These are phyloP conservation scores for Hypoxylon sp. DNA, from an alignment of 2,329 filamentous ascomycete genomes.

Conservation along the genomic window DNA sequence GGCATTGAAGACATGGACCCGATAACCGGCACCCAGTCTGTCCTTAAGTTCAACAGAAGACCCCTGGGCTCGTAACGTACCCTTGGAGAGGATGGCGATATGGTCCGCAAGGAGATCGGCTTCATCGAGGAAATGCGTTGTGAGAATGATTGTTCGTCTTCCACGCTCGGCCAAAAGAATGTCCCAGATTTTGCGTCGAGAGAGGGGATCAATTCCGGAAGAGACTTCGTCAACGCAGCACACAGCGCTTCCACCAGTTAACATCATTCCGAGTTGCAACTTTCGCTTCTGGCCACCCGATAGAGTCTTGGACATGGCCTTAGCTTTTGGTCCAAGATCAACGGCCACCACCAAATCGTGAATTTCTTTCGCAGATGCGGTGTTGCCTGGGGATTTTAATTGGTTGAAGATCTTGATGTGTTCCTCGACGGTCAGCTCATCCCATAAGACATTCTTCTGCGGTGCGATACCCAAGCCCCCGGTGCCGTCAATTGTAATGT, in stretches of 20 bases:
- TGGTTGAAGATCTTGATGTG: slow-evolving; percentile 88
- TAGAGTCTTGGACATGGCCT: slow-evolving; percentile 80
- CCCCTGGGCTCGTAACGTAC: slow-evolving; percentile 83
- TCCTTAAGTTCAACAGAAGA: slow-evolving; percentile 91
- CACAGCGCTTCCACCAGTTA: slow-evolving; percentile 88
- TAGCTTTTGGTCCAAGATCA: slow-evolving; percentile 81
- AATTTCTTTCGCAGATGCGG: slow-evolving; percentile 72
- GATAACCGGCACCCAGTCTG: slow-evolving; percentile 84
- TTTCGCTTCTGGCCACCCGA: slow-evolving; percentile 95
- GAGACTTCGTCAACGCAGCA: slow-evolving; percentile 95
- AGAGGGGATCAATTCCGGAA: slow-evolving; percentile 88
- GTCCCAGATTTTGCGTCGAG: slow-evolving; percentile 92
- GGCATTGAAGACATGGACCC: slow-evolving; percentile 79
- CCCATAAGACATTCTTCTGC: slow-evolving; percentile 95
- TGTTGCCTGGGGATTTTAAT: slow-evolving; percentile 76
- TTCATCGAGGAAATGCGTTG: slow-evolving; percentile 94
- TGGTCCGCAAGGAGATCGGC: slow-evolving; percentile 91
- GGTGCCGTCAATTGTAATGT: slow-evolving; percentile 82
- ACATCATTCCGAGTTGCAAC: slow-evolving; percentile 93
- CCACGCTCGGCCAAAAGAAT: slow-evolving; percentile 90
- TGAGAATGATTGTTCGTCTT: slow-evolving; percentile 85
- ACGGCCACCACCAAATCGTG: slow-evolving; percentile 76
- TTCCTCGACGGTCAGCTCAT: slow-evolving; percentile 87
- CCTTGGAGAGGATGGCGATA: slow-evolving; percentile 89
- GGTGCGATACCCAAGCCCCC: slow-evolving; percentile 89